phyloP scores from a whole-genome alignment of 2,329 filamentous ascomycete species.

The Diaporthe sp. region DNA sequence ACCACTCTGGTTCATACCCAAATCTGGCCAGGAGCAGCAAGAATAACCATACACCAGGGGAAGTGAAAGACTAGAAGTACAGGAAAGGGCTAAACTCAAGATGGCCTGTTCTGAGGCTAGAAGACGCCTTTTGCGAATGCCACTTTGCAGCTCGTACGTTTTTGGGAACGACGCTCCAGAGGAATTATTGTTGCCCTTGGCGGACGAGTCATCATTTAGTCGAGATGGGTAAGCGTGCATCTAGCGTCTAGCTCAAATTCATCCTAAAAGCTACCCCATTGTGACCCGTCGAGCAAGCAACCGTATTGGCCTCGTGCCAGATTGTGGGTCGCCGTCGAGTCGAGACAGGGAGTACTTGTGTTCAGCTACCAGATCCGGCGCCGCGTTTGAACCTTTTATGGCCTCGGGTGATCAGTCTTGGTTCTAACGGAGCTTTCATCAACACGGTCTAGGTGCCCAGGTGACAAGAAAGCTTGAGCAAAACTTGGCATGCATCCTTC shows the following conservation, averaged over 20 bases:
- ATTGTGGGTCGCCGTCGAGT: not conserved
- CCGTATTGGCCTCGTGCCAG: not conserved
- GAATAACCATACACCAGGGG: not conserved
- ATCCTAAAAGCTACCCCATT: not conserved
- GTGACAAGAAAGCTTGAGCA: slow-evolving; percentile 3
- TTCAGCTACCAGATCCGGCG: not conserved
- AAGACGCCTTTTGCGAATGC: not conserved
- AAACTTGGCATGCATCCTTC: slow-evolving; percentile 13
- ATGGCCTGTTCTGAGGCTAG: too few species aligned
- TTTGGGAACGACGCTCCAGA: not conserved
- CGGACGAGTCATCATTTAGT: not conserved
- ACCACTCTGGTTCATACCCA: not conserved
- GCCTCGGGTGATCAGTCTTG: not conserved
- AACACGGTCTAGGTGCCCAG: not conserved
- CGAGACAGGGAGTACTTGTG: not conserved
- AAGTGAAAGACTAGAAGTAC: not conserved
- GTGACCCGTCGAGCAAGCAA: not conserved
- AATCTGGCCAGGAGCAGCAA: not conserved
- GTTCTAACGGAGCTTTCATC: not conserved
- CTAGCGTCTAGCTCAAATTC: not conserved
- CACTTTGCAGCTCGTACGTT: not conserved
- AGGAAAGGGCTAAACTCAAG: too few species aligned
- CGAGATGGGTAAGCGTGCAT: not conserved
- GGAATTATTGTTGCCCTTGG: not conserved
- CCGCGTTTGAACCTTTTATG: not conserved